phyloP scores from a whole-genome alignment of 768 basidiomycete species.

The Mycena capillaripes region DNA sequence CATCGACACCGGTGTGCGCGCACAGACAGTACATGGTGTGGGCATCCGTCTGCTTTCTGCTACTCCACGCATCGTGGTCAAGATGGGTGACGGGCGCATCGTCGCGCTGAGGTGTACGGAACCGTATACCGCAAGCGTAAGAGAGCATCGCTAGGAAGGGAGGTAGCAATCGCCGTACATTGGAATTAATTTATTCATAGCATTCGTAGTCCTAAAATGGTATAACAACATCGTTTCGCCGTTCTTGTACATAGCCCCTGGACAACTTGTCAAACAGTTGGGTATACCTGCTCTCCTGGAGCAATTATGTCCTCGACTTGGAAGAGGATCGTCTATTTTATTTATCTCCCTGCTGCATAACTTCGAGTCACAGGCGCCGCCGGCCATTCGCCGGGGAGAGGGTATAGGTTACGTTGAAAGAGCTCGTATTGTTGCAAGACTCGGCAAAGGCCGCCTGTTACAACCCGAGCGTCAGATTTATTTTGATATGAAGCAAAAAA shows the following conservation, averaged over 20 bases:
- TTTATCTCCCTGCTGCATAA: too few relatives aligned
- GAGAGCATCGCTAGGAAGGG: too few relatives aligned
- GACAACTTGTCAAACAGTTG: too few relatives aligned
- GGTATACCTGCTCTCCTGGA: too few relatives aligned
- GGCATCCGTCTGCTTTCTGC: constrained; percentile 26
- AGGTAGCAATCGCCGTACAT: too few relatives aligned
- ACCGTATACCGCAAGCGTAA: constrained; percentile 5
- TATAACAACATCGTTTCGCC: neutral
- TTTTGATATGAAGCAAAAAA: neutral
- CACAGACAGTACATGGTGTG: constrained; percentile 26
- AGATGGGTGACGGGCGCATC: constrained; percentile 34
- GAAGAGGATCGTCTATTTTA: too few relatives aligned
- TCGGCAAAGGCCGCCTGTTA: neutral
- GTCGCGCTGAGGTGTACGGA: constrained; percentile 18
- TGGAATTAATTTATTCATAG: neutral
- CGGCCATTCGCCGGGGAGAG: neutral
- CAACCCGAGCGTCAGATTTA: neutral
- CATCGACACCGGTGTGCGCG: constrained; percentile 21
- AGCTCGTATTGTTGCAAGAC: neutral
- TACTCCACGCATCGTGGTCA: constrained; percentile 23
- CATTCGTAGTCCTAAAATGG: neutral
- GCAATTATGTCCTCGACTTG: too few relatives aligned
- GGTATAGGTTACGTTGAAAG: neutral
- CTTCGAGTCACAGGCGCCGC: neutral
- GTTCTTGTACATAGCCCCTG: too few relatives aligned